A percentile compares a stretch with the other conserved stretches of the same genome.
Evolutionary conservation across 495 filamentous ascomycete species (phyloP).

Genomic region (Aspergillus wentii): DNA sequence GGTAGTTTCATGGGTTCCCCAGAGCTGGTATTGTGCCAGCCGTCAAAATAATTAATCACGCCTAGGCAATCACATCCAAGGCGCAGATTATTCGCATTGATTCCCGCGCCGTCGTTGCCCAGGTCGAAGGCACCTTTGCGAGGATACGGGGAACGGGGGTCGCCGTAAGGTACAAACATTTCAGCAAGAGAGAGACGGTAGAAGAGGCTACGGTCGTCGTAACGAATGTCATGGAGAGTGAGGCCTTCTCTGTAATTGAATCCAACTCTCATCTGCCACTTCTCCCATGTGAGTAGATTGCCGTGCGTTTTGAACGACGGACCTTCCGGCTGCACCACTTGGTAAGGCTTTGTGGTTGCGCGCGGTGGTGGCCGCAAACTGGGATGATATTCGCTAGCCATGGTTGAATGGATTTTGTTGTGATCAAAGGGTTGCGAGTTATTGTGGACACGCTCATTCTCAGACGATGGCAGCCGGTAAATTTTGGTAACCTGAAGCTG

Average conservation of each 20-base stretch:
- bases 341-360: slow-evolving; percentile 66
- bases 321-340: slow-evolving; percentile 73
- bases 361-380: slow-evolving; percentile 47
- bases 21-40: slow-evolving; percentile 43
- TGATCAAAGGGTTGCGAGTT: slow-evolving; percentile 19
- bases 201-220: slow-evolving; percentile 61
- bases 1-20: slow-evolving; percentile 48
- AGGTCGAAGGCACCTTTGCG: slow-evolving; percentile 68
- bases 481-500: slow-evolving; percentile 52
- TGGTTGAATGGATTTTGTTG: slow-evolving; percentile 37
- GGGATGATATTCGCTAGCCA: slow-evolving; percentile 58
- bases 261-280: slow-evolving; percentile 61
- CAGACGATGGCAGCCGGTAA: slow-evolving; percentile 29
- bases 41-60: slow-evolving; percentile 58
- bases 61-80: slow-evolving; percentile 62
- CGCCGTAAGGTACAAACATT: slow-evolving; percentile 65
- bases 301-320: slow-evolving; percentile 56
- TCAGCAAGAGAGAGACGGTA: slow-evolving; percentile 71
- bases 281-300: slow-evolving; percentile 53
- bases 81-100: slow-evolving; percentile 60
- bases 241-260: slow-evolving; percentile 63
- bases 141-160: slow-evolving; percentile 60
- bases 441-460: slow-evolving; percentile 17
- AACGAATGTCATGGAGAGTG: slow-evolving; percentile 59
- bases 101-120: slow-evolving; percentile 60